Percentiles rank a stretch among this genome's conserved stretches.
phyloP scores from a whole-genome alignment of 345 rosid species.

The Psidium guajava region DNA sequence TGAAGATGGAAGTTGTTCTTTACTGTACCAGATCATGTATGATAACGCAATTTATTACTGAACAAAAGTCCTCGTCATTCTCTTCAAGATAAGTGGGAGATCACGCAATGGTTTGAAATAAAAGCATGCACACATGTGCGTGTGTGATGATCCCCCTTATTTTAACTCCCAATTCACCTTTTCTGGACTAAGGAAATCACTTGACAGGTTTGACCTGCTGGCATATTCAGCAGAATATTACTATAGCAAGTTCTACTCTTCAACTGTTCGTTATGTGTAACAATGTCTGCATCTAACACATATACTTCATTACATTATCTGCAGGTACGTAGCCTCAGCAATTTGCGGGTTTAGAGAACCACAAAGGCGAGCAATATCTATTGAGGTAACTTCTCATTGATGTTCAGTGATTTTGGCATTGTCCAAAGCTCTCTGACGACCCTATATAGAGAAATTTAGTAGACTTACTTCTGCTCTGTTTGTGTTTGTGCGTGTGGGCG shows the following conservation, averaged over 20 bases:
- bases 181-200: not conserved
- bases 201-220: not conserved
- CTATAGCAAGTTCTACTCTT: not conserved
- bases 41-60: not conserved
- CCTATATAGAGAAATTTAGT: not conserved
- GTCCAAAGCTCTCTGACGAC: not conserved
- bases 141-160: not conserved
- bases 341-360: conserved; percentile 36
- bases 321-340: conserved; percentile 42
- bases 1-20: not conserved
- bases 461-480: not conserved
- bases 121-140: not conserved
- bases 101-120: not conserved
- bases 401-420: not conserved
- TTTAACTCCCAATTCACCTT: not conserved
- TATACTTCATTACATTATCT: not conserved
- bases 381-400: conserved; percentile 25
- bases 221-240: not conserved
- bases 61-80: not conserved
- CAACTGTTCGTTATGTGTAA: not conserved
- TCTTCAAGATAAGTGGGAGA: not conserved
- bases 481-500: not conserved
- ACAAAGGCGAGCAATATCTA: conserved; percentile 51
- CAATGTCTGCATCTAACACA: not conserved
- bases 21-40: not conserved